A percentile compares a stretch with the other conserved stretches of the same genome.
These are phyloP conservation scores for Nemophila menziesii DNA, from an alignment of 257 asterid genomes.

Conservation along the genomic window DNA sequence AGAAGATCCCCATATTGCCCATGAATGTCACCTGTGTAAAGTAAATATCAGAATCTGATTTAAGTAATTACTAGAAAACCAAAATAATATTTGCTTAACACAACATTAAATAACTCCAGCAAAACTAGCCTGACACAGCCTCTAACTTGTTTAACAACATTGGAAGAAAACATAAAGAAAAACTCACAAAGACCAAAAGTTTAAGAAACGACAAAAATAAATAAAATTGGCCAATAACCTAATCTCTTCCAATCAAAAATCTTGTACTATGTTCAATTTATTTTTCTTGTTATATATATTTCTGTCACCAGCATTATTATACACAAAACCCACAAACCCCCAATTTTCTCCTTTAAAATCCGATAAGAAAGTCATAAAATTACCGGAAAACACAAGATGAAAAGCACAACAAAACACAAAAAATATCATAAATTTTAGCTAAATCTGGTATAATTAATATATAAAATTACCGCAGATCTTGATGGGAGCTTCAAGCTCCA, in stretches of 20 bases:
- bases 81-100: too few relatives aligned
- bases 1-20: conserved; percentile 30
- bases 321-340: conserved; percentile 2
- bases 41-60: conserved; percentile 3
- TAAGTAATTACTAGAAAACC: too few relatives aligned
- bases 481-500: conserved; percentile 85
- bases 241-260: not conserved
- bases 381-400: not conserved
- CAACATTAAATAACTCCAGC: not conserved
- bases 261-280: too few relatives aligned
- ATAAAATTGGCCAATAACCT: not conserved
- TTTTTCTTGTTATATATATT: too few relatives aligned
- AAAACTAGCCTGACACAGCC: not conserved
- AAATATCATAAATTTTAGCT: too few relatives aligned
- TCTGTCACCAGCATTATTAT: not conserved
- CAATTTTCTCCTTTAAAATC: not conserved
- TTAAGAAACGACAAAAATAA: not conserved
- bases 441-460: too few relatives aligned
- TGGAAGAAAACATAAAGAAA: not conserved
- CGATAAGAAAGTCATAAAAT: not conserved
- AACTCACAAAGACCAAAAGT: not conserved
- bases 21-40: conserved; percentile 24
- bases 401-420: not conserved
- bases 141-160: not conserved
- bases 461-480: conserved; percentile 61